phyloP scores from a whole-genome alignment of 2,329 filamentous ascomycete genomes.

The Sarocladium kiliense region DNA sequence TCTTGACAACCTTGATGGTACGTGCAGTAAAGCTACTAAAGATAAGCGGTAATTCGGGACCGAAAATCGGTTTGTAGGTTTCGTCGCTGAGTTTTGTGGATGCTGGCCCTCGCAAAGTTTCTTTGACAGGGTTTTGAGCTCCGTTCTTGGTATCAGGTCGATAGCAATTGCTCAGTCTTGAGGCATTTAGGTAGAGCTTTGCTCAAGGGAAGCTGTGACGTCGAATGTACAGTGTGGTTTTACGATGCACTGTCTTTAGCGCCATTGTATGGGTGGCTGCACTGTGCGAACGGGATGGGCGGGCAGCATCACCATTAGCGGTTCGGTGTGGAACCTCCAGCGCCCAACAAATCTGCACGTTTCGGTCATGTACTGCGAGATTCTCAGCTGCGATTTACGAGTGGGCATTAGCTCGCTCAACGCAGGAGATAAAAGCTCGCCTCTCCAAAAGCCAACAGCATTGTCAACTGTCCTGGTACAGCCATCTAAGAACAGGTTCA shows the following conservation, averaged over 20 bases:
- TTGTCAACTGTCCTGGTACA: no score
- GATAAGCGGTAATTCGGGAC: not conserved
- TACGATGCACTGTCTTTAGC: not conserved
- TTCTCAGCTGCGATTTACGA: not conserved
- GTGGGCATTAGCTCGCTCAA: no score
- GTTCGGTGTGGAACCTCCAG: slow-evolving; percentile 5
- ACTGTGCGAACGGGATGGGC: not conserved
- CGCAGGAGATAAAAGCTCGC: no score
- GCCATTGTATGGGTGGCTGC: not conserved
- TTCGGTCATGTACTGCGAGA: not conserved
- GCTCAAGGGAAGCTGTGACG: slow-evolving; percentile 3
- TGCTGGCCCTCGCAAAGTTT: not conserved
- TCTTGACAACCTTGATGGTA: slow-evolving; percentile 20
- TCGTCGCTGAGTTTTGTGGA: not conserved
- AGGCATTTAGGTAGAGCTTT: slow-evolving; percentile 10
- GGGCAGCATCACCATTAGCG: slow-evolving; percentile 1
- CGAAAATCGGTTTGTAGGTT: not conserved
- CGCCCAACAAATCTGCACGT: slow-evolving; percentile 5
- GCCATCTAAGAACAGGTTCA: no score
- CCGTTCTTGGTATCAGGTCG: not conserved
- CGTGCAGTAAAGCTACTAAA: not conserved
- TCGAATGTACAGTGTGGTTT: not conserved
- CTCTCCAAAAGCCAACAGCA: no score
- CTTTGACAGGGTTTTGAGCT: not conserved
- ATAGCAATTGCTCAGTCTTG: slow-evolving; percentile 7